These are phyloP conservation scores for Trichoderma brevicompactum DNA, from an alignment of 2,329 filamentous ascomycete genomes.

Conservation along the genomic window DNA sequence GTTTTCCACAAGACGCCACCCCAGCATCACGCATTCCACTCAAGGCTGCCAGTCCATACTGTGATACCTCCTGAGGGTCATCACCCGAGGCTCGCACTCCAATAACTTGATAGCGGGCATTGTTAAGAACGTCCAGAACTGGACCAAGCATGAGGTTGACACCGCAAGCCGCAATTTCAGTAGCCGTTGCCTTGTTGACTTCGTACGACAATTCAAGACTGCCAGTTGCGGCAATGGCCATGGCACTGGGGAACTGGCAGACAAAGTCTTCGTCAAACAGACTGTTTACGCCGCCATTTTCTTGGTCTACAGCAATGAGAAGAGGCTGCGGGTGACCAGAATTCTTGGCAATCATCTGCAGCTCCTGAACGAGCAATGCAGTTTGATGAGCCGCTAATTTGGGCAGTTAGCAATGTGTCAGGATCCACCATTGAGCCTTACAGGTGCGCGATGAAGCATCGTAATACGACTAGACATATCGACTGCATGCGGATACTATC, in stretches of 20 bases:
- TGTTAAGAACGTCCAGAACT: conserved; percentile 90
- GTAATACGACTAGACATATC: not conserved
- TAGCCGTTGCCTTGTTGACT: conserved; percentile 89
- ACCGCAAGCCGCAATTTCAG: conserved; percentile 88
- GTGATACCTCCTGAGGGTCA: conserved; percentile 92
- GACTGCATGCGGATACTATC: not conserved
- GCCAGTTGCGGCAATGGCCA: conserved; percentile 93
- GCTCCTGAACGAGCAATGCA: conserved; percentile 82
- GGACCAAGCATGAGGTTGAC: conserved; percentile 96
- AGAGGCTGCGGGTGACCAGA: conserved; percentile 88
- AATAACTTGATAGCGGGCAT: conserved; percentile 86
- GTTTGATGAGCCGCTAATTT: conserved; percentile 84
- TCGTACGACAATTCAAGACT: conserved; percentile 84
- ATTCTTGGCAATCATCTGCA: conserved; percentile 89
- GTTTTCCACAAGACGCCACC: conserved; percentile 87
- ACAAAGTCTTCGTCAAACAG: conserved; percentile 95
- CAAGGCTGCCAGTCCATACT: conserved; percentile 88
- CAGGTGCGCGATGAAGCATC: not conserved
- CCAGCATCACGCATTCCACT: conserved; percentile 92
- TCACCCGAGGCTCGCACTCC: conserved; percentile 90
- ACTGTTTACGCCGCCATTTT: conserved; percentile 97
- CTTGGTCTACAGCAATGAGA: conserved; percentile 90
- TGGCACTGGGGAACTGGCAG: conserved; percentile 93
- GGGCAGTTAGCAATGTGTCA: conserved; percentile 31
- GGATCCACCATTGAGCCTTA: conserved; percentile 21